A percentile compares a stretch with the other conserved stretches of the same genome.
Conservation (phyloP, 2,329 filamentous ascomycete genomes). For the Arthrinium puccinioides region DNA sequence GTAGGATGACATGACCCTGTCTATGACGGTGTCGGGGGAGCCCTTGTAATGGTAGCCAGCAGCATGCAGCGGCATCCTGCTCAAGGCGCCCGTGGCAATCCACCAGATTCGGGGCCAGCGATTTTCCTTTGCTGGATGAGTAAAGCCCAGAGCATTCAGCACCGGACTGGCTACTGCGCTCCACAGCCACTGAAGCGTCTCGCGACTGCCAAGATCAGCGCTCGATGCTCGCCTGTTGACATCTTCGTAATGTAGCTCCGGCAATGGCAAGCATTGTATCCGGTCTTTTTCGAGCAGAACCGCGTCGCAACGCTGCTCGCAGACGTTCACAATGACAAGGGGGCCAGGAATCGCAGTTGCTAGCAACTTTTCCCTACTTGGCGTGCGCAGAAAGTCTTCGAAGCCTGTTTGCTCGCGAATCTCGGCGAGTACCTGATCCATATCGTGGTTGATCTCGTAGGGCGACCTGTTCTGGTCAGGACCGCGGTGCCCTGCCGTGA, state of each 20-base stretch:
- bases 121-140: constrained; percentile 4
- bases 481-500: too few species aligned
- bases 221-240: neutral
- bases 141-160: constrained; percentile 17
- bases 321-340: constrained; percentile 21
- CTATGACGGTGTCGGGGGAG: constrained; percentile 18
- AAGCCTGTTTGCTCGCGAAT: constrained; percentile 7
- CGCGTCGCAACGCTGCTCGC: constrained; percentile 19
- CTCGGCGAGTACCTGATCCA: constrained; percentile 10
- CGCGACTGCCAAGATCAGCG: neutral
- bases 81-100: constrained; percentile 23
- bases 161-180: constrained; percentile 16
- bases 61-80: constrained; percentile 24
- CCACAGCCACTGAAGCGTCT: constrained; percentile 24
- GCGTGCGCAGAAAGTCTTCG: constrained; percentile 13
- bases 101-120: constrained; percentile 24
- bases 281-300: constrained; percentile 14
- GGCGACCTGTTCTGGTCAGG: too few species aligned
- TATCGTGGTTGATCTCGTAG: neutral
- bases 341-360: constrained; percentile 13
- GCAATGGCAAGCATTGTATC: constrained; percentile 10
- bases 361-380: constrained; percentile 10
- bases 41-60: constrained; percentile 20
- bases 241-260: constrained; percentile 8
- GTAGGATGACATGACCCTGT: constrained; percentile 31